Evolutionary conservation across 805 yeast genomes (phyloP), one percentile per base, ranked within the genome.

Genomic region (Candida ficus): DNA sequence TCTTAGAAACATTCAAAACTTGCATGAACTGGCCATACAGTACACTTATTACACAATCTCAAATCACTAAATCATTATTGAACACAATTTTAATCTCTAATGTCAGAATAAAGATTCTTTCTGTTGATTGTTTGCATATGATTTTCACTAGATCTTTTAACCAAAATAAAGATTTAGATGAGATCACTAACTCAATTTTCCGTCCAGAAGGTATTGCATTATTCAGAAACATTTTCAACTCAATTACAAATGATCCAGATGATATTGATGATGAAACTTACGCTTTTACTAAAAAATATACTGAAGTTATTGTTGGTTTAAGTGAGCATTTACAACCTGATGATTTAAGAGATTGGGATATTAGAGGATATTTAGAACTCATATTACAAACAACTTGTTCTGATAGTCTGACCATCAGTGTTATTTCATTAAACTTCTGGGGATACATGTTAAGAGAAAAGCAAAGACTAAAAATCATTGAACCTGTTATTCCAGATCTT

Each of bases 361-460:
- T 85, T 7, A 70, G 70, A 23, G 77, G 74, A 37, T 93, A 87
- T 57, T 70, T 89, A 47, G 73, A 75, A 41, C 71, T 93, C 18
- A 88, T 93, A 6, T 66, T 93, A 33, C 74, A 80, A 34, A 87
- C 96, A 1, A 85, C 96, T 0, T 75, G 71, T 52, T 93, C 88
- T 56, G 84, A 87, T 20, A 85, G 95, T 52, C 70, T 93, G 41
- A 82, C 91, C n/a, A 81, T 91, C 3, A 83, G 95, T 37, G 96
- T 96, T 0, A 70, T 93, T 14, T 85, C 96, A 0, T 64, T 93
- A 38, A 96, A 89, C 58, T 83, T 93, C 66, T 95, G 99, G 99
- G 88, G 95, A 45, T 77, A 91, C 2, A 78, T 91, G 49, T 65
- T 95, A 38, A 73, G 99, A 53, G 76, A 81, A 42, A 96, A 89